Conservation (phyloP, 1,139 yeast species). For the Hyphopichia buzzinii region DNA sequence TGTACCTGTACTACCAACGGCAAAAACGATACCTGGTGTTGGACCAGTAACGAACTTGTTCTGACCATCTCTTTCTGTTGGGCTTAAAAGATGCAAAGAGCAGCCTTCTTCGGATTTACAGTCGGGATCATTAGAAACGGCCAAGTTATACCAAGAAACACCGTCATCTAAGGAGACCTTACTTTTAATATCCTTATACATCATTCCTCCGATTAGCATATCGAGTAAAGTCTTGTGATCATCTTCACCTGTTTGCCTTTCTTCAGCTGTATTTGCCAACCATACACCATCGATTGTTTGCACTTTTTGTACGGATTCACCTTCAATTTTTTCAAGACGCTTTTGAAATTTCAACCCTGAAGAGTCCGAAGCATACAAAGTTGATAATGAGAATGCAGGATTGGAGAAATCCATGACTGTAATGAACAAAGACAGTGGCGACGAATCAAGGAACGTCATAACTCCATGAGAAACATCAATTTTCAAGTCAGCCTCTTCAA, state of each 20-base stretch:
- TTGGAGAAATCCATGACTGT: conserved; percentile 39
- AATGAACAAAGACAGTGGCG: conserved; percentile 54
- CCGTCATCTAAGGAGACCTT: conserved; percentile 65
- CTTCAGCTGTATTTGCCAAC: conserved; percentile 48
- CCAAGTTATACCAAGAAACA: conserved; percentile 55
- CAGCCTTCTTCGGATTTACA: conserved; percentile 50
- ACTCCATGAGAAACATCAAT: conserved; percentile 44
- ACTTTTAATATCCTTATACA: conserved; percentile 16
- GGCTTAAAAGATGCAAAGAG: conserved; percentile 53
- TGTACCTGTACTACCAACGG: conserved; percentile 54
- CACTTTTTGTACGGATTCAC: conserved; percentile 48
- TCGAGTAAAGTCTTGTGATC: conserved; percentile 25
- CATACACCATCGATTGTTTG: conserved; percentile 71
- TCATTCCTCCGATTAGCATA: conserved; percentile 25
- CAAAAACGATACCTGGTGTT: conserved; percentile 71
- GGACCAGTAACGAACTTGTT: conserved; percentile 61
- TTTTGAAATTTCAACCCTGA: conserved; percentile 56
- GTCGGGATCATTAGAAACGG: conserved; percentile 41
- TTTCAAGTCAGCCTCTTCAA: conserved; percentile 52
- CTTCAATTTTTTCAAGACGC: conserved; percentile 42
- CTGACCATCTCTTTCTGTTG: conserved; percentile 52
- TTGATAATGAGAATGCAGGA: conserved; percentile 22
- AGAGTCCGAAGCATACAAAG: conserved; percentile 61
- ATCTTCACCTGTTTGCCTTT: conserved; percentile 18
- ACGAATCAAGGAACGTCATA: conserved; percentile 54